Conservation (phyloP, 1,139 yeast species). For the Taphrina populina region DNA sequence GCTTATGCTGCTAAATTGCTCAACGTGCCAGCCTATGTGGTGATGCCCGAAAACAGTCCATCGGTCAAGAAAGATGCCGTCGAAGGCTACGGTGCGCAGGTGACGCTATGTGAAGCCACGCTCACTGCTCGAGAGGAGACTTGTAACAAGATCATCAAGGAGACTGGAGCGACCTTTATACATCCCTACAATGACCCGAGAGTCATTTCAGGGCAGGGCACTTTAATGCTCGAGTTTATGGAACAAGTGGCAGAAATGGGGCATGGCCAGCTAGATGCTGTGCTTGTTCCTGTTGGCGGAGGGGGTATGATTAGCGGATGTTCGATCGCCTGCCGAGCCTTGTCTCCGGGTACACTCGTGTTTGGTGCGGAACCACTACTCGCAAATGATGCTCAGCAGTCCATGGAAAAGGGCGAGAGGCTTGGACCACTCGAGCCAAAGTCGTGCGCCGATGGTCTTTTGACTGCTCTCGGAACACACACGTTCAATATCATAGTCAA, state of each 20-base stretch:
- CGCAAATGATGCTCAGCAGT: slow-evolving; percentile 38
- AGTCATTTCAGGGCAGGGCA: slow-evolving; percentile 39
- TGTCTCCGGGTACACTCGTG: slow-evolving; percentile 32
- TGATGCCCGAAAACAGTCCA: slow-evolving; percentile 38
- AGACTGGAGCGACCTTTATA: slow-evolving; percentile 36
- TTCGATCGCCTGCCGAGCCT: slow-evolving; percentile 35
- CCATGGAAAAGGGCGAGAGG: slow-evolving; percentile 32
- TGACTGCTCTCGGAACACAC: slow-evolving; percentile 37
- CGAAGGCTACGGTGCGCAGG: slow-evolving; percentile 37
- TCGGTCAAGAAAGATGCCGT: slow-evolving; percentile 38
- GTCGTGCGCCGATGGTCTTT: slow-evolving; percentile 39
- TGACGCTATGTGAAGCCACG: slow-evolving; percentile 36
- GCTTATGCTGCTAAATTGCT: slow-evolving; percentile 37
- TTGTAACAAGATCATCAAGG: slow-evolving; percentile 20
- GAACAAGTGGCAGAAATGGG: slow-evolving; percentile 33
- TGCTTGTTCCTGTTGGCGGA: slow-evolving; percentile 39
- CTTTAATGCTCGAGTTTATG: slow-evolving; percentile 36
- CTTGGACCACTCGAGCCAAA: slow-evolving; percentile 28
- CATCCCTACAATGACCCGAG: slow-evolving; percentile 38
- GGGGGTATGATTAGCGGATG: slow-evolving; percentile 39
- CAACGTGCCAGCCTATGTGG: slow-evolving; percentile 34
- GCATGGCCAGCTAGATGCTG: slow-evolving; percentile 36
- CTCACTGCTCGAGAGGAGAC: slow-evolving; percentile 35
- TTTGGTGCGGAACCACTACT: slow-evolving; percentile 38
- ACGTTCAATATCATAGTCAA: slow-evolving; percentile 36